Conservation (phyloP, 2,329 filamentous ascomycete genomes). For the Apiospora rasikravindrae region DNA sequence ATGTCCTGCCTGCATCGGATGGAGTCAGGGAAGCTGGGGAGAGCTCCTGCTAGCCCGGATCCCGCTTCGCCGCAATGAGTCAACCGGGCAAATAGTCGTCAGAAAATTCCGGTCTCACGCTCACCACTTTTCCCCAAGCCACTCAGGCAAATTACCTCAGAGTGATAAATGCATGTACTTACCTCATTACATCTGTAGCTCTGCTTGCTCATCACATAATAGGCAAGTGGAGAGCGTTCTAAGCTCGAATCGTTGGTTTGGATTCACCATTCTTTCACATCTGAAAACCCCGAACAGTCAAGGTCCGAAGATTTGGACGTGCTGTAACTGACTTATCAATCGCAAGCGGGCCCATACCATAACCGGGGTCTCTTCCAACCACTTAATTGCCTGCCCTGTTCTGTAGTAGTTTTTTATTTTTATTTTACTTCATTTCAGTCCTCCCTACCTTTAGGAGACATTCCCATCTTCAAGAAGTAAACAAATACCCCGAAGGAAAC, state of each 20-base stretch:
- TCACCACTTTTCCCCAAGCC: slow-evolving; percentile 2
- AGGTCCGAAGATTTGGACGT: not conserved
- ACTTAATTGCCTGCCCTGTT: slow-evolving; percentile 5
- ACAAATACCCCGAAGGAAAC: not conserved
- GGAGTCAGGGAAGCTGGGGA: not conserved
- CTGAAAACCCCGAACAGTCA: not conserved
- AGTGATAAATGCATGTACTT: not conserved
- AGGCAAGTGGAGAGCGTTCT: not conserved
- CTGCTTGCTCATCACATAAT: not conserved
- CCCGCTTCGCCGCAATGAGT: slow-evolving; percentile 3
- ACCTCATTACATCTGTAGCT: not conserved
- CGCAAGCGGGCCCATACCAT: slow-evolving; percentile 9
- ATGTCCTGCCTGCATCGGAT: not conserved
- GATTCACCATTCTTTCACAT: not conserved
- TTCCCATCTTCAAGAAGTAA: not conserved
- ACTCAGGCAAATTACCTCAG: slow-evolving; percentile 1
- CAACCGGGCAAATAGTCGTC: slow-evolving; percentile 1
- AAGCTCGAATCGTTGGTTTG: not conserved
- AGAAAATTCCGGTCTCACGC: not conserved
- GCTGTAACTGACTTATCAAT: not conserved
- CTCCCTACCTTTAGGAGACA: not conserved
- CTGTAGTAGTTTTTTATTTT: not conserved
- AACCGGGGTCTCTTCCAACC: slow-evolving; percentile 11
- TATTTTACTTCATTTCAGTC: not conserved
- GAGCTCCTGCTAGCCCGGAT: not conserved